Evolutionary conservation across 495 filamentous ascomycete genomes (phyloP), one percentile per base, ranked within the genome.

Genomic region (Arthonia radiata): DNA sequence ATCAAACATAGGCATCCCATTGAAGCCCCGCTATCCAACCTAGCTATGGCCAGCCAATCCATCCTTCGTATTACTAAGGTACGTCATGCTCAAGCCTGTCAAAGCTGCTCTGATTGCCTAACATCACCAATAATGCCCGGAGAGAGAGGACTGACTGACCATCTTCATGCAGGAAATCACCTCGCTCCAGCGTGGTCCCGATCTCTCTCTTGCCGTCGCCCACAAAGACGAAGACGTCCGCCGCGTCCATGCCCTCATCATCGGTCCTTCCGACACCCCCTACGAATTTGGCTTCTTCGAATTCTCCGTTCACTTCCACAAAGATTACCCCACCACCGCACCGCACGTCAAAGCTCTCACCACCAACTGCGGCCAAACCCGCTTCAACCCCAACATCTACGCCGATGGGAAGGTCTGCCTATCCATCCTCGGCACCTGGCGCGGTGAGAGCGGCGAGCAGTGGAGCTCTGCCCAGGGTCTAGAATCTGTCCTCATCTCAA

Each of bases 231-330:
- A 63, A 31, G 79, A 97, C 47, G 71, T 93, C 26, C 71, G 81
- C 17, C 71, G 83, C 33, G 73, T 97, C 23, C 70, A 65, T 37
- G 89, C 83, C 18, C 47, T 94, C 26, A 77, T 97, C 33, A 64
- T 97, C 29, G 86, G 86, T 0, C 83, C 89, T 5, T 81, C 86
- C 26, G 82, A 83, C 29, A 90, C 86, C 0, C 82, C 86, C 0
- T 97, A 97, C 45, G 80, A 93, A 38, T 89, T 90, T 41, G 86
- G 83, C 3, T 93, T 91, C 57, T 97, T 91, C 40, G 77, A 91
- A 68, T 77, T 77, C 37, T 36, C 51, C 0, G 56, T 75, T 29
- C 70, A 67, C 35, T 72, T 77, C 40, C 54, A 61, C 35, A 65
- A 55, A 59, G 82, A 91, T 8, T 97, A 97, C 39, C 86, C 86